phyloP scores from a whole-genome alignment of 495 filamentous ascomycete species.

The Penicillium parvum region DNA sequence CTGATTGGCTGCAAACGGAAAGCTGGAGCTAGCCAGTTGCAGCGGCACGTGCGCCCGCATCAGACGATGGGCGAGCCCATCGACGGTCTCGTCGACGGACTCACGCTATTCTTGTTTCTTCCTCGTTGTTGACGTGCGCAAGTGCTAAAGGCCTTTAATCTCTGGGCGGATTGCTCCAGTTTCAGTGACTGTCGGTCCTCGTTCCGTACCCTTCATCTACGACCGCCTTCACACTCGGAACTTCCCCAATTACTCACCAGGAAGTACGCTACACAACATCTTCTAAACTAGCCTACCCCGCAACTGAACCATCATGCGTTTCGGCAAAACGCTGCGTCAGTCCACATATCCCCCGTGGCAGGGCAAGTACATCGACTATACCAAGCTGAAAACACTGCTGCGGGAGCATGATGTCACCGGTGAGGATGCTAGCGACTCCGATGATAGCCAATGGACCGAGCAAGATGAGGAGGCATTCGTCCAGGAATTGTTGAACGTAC shows the following conservation, averaged over 20 bases:
- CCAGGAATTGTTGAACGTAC: slow-evolving; percentile 87
- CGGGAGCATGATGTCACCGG: slow-evolving; percentile 57
- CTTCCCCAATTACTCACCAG: no score
- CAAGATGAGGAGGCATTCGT: slow-evolving; percentile 93
- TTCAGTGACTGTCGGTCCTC: no score
- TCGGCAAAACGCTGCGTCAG: slow-evolving; percentile 78
- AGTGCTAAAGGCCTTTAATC: not conserved
- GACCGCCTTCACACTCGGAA: not conserved
- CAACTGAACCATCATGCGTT: slow-evolving; percentile 64
- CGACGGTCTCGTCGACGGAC: not conserved
- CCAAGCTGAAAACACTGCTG: slow-evolving; percentile 82
- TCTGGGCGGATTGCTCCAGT: not conserved
- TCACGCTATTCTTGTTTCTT: not conserved
- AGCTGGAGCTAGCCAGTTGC: not conserved
- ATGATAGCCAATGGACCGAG: slow-evolving; percentile 72
- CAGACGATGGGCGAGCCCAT: not conserved
- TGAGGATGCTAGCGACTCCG: slow-evolving; percentile 50
- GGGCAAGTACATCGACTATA: slow-evolving; percentile 90
- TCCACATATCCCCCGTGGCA: slow-evolving; percentile 87
- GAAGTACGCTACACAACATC: slow-evolving; percentile 1
- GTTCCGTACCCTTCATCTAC: no score
- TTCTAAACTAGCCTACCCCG: slow-evolving; percentile 1
- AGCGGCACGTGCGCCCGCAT: slow-evolving; percentile 3
- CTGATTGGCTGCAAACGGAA: slow-evolving; percentile 2
- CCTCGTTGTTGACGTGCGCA: not conserved